Evolutionary conservation across 2,329 filamentous ascomycete genomes (phyloP).

Genomic region (Chaetomium olivaceum): DNA sequence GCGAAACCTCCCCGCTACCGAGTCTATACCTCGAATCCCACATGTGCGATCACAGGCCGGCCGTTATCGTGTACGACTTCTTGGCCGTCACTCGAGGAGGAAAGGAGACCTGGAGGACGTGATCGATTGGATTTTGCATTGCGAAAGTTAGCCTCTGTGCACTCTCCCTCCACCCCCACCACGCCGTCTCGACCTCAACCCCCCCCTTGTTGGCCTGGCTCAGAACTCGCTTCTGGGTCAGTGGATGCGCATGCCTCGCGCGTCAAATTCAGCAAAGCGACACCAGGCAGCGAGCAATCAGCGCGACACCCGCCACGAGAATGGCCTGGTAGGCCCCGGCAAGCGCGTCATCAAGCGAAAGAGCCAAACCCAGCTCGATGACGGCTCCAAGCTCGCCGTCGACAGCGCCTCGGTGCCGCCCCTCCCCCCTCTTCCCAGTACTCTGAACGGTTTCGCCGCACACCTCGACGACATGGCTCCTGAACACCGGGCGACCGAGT

Average conservation of each 20-base stretch:
- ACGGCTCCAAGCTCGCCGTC: slow-evolving; percentile 34
- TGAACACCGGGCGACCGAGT: slow-evolving; percentile 46
- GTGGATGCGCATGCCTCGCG: slow-evolving; percentile 60
- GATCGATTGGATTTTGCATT: neutral
- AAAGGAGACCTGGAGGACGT: neutral
- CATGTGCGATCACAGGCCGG: slow-evolving; percentile 21
- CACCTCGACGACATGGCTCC: slow-evolving; percentile 42
- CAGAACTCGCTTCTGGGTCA: slow-evolving; percentile 48
- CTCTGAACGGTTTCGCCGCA: slow-evolving; percentile 41
- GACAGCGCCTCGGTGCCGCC: slow-evolving; percentile 34
- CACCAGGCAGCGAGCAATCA: slow-evolving; percentile 62
- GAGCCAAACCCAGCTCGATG: slow-evolving; percentile 49
- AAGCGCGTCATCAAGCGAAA: slow-evolving; percentile 58
- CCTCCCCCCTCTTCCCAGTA: slow-evolving; percentile 37
- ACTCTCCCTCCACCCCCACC: neutral
- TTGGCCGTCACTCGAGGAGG: neutral
- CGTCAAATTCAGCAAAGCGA: slow-evolving; percentile 60
- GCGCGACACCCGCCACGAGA: slow-evolving; percentile 78
- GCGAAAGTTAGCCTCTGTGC: slow-evolving; percentile 9
- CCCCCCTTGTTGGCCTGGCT: slow-evolving; percentile 41
- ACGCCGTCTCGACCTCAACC: slow-evolving; percentile 10
- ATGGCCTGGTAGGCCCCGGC: slow-evolving; percentile 78
- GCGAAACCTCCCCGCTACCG: slow-evolving; percentile 1
- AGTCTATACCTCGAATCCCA: slow-evolving; percentile 5
- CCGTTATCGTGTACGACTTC: slow-evolving; percentile 4